Base-by-base conservation (phyloP, 129 eudicot genomes). In the Erigeron canadensis region DNA sequence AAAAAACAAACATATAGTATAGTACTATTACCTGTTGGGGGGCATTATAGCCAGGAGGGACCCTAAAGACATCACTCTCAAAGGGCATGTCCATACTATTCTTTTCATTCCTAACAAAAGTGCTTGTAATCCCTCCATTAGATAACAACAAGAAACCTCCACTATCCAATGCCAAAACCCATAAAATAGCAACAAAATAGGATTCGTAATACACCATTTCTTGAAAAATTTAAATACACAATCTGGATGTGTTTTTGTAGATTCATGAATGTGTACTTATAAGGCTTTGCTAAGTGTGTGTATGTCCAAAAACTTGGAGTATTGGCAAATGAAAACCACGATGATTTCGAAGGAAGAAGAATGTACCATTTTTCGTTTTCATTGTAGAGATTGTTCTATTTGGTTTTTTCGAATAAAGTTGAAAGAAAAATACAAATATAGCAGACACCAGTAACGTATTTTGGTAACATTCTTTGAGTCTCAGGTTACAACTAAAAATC, bases 21-120 rank as follows among this genome's bases (percentile, higher is more conserved):
- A 6, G 0, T 13, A 37, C 5, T 62, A 62, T 15, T 37, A 91
- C 98, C 98, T 92, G 98, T 71, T 92, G 98, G 77, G 98, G 98
- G 58, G 96, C 95, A 78, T 92, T 92, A 68, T 79, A 89, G 65
- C 96, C 96, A 11, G 84, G 86, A 81, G 97, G 97, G 10, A 67
- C 83, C 63, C 48, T 48, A 72, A 88, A 91, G 21, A 91, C 97
- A 69, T 88, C 97, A 56, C 91, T 85, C 11, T 76, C 80, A 34
- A 91, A 81, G 45, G 96, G 94, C 96, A 91, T 91, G 75, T 91
- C 94, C 6, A 61, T 50, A 44, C 81, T 73, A 63, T 69, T 79
- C 69, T 81, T 87, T 51, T 55, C 69, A 21, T 81, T 75, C 50
- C 97, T 88, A 11, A 88, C 83, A 63, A 82, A 91, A 19, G 81